These are phyloP conservation scores for Phytophthora macrochlamydospora DNA, from an alignment of 352 stramenopile species.

Conservation along the genomic window DNA sequence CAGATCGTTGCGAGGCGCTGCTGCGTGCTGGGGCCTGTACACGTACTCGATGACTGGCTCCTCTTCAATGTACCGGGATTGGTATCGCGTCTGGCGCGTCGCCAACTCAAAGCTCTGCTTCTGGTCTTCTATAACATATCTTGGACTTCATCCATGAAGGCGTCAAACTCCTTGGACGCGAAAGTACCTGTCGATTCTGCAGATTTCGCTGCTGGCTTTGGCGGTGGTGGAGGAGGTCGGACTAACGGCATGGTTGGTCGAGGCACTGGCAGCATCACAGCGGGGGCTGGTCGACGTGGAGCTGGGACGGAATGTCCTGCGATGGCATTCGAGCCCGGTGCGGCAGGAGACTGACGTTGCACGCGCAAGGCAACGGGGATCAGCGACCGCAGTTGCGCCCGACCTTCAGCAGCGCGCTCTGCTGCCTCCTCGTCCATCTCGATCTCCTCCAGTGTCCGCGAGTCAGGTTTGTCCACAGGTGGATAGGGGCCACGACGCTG, in stretches of 20 bases:
- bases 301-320: constrained; percentile 10
- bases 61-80: constrained; percentile 17
- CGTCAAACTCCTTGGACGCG: constrained; percentile 63
- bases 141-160: constrained; percentile 80
- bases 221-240: not conserved
- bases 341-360: constrained; percentile 36
- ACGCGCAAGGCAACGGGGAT: constrained; percentile 66
- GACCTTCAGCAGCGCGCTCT: constrained; percentile 40
- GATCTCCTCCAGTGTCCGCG: constrained; percentile 8
- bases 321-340: not conserved
- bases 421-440: constrained; percentile 39
- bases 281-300: constrained; percentile 26
- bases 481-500: constrained; percentile 49
- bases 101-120: constrained; percentile 24
- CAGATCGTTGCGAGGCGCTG: constrained; percentile 25
- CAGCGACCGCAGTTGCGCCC: constrained; percentile 55
- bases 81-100: constrained; percentile 18
- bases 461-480: constrained; percentile 1
- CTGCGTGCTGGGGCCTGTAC: constrained; percentile 4
- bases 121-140: constrained; percentile 30
- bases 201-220: constrained; percentile 4
- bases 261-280: constrained; percentile 19
- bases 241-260: constrained; percentile 16
- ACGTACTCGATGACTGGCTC: constrained; percentile 21
- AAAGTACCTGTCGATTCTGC: constrained; percentile 13